These are phyloP conservation scores for Skeletonema potamos DNA, from an alignment of 108 stramenopile genomes.

Conservation along the genomic window DNA sequence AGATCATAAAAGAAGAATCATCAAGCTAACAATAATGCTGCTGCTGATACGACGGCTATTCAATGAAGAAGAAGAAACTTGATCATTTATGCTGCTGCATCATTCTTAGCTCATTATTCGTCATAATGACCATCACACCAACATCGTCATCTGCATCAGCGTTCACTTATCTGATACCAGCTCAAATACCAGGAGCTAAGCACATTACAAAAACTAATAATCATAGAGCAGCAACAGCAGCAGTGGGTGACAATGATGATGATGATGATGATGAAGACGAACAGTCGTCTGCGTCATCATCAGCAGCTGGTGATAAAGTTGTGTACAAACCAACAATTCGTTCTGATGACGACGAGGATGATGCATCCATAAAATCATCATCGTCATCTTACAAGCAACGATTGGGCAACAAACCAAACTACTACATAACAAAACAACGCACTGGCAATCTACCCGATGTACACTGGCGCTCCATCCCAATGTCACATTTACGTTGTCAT, in stretches of 20 bases:
- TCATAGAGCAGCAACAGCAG: neutral
- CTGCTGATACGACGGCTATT: neutral
- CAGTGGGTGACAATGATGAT: neutral
- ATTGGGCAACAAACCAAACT: neutral
- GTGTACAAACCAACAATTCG: neutral
- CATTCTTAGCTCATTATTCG: neutral
- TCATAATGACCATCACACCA: neutral
- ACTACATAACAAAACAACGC: conserved; percentile 12
- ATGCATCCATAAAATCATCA: neutral
- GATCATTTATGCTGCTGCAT: neutral
- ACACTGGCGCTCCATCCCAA: conserved; percentile 70
- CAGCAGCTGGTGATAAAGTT: neutral
- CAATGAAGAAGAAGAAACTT: neutral
- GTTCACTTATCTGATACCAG: conserved; percentile 26
- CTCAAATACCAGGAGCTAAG: conserved; percentile 25
- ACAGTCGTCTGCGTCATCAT: too few species aligned
- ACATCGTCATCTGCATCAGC: neutral
- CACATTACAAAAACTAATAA: neutral
- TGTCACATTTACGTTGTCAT: conserved; percentile 80
- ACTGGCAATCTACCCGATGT: conserved; percentile 77
- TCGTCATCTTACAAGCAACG: conserved; percentile 9
- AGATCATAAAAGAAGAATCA: too few species aligned
- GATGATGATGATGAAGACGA: too few species aligned
- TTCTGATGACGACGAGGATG: neutral
- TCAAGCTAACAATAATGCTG: too few species aligned